These are phyloP conservation scores for Yamadazyma dushanensis DNA, from an alignment of 1,139 yeast genomes.

Conservation along the genomic window DNA sequence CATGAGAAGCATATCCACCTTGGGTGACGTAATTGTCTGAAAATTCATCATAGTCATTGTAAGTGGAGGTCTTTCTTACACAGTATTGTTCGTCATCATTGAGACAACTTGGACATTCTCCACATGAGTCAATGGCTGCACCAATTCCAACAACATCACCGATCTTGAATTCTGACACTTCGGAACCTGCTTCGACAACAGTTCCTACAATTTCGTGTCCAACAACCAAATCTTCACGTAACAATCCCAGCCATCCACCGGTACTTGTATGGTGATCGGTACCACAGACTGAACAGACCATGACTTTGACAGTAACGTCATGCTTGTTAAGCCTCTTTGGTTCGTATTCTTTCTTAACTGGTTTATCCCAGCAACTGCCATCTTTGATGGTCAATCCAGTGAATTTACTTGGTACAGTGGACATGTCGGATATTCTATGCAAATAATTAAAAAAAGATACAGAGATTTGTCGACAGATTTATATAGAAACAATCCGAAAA, in stretches of 20 bases:
- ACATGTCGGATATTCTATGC: too few species aligned
- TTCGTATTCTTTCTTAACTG: constrained; percentile 39
- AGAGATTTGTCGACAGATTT: too few species aligned
- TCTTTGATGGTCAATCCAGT: constrained; percentile 13
- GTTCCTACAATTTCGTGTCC: constrained; percentile 59
- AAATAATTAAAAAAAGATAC: too few species aligned
- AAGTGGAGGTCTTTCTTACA: constrained; percentile 41
- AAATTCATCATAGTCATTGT: constrained; percentile 24
- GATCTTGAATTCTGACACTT: constrained; percentile 46
- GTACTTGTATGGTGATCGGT: constrained; percentile 51
- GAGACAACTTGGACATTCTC: constrained; percentile 47
- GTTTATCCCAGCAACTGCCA: constrained; percentile 36
- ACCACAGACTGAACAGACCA: constrained; percentile 63
- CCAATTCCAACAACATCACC: constrained; percentile 69
- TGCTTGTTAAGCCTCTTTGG: constrained; percentile 42
- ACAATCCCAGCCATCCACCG: constrained; percentile 37
- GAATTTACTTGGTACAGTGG: constrained; percentile 2
- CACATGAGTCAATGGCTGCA: constrained; percentile 52
- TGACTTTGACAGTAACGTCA: constrained; percentile 47
- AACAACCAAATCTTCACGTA: constrained; percentile 25
- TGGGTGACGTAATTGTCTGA: constrained; percentile 28
- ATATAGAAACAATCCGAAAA: too few species aligned
- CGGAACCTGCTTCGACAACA: constrained; percentile 46
- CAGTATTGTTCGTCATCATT: constrained; percentile 54
- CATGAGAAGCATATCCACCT: constrained; percentile 64